These are phyloP conservation scores for Glarea lozoyensis DNA, from an alignment of 495 filamentous ascomycete genomes.

Conservation along the genomic window DNA sequence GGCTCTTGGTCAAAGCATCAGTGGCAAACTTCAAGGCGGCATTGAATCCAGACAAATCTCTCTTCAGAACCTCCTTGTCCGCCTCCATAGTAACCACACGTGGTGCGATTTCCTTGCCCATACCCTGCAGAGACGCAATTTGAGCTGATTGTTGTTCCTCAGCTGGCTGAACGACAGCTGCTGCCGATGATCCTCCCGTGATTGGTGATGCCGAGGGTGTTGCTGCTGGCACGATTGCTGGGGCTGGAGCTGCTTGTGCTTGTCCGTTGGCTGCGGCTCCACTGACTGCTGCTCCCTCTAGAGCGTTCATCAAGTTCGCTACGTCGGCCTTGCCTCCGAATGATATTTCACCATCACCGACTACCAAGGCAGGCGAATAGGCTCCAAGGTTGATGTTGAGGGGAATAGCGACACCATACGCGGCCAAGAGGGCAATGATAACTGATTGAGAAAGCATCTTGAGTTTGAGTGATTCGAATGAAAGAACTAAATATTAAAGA, in stretches of 20 bases:
- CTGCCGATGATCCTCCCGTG: background rate
- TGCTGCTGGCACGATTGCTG: constrained; percentile 8
- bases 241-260: constrained; percentile 18
- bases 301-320: constrained; percentile 35
- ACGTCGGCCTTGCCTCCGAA: constrained; percentile 46
- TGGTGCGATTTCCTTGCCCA: constrained; percentile 41
- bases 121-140: constrained; percentile 34
- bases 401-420: constrained; percentile 35
- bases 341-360: constrained; percentile 56
- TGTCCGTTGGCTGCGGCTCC: constrained; percentile 29
- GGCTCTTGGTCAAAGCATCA: constrained; percentile 35
- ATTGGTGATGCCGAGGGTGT: constrained; percentile 5
- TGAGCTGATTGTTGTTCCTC: constrained; percentile 23
- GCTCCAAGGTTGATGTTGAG: constrained; percentile 54
- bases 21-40: constrained; percentile 37
- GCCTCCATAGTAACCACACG: constrained; percentile 19
- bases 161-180: background rate
- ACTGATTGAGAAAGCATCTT: constrained; percentile 36
- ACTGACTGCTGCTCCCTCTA: constrained; percentile 40
- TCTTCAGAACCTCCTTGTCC: constrained; percentile 1
- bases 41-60: constrained; percentile 39
- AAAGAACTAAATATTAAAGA: constrained; percentile 20
- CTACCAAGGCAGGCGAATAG: constrained; percentile 48
- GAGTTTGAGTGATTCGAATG: constrained; percentile 1
- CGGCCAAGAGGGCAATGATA: constrained; percentile 31